Evolutionary conservation across 2,329 filamentous ascomycete species (phyloP), one percentile per base, ranked within the genome.

Genomic region (Sarocladium brachiariae): DNA sequence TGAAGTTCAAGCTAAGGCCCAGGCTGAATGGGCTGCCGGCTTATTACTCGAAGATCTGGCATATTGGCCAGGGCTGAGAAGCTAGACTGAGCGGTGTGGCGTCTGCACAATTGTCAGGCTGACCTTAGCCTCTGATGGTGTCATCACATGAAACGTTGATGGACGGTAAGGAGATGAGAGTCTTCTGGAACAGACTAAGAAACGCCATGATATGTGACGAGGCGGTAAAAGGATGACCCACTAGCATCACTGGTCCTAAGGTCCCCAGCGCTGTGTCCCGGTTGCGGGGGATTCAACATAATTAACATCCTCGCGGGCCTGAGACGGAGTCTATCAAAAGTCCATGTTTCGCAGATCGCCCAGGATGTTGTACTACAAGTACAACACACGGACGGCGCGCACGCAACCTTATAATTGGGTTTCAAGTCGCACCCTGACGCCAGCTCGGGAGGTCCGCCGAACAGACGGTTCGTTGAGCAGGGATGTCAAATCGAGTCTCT

Each of bases 181-280:
- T 30, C 39, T 45, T 45, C 39, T 45, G 39, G 39, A 45, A 45
- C 14, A 45, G 24, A 25, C 18, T 24, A 30, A 45, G 39, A n/a
- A 19, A 30, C 25, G 24, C 24, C 39, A 16, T 30, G 9, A 16
- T 30, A 9, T 10, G 33, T 45, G 6, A 25, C 14, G 21, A 19
- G 39, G 4, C 16, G 10, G 21, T n/a, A n/a, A n/a, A 21, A 41
- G 16, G n/a, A 9, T 16, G 39, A 14, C n/a, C 23, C 39, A 45
- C 24, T 30, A 16, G 9, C n/a, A n/a, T n/a, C 11, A 30, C 39
- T 45, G 21, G 39, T 45, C 25, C 39, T 21, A 30, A 30, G 30
- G 21, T 16, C 7, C 30, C 18, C 23, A 30, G 39, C 24, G 21
- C 24, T 39, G 14, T 6, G 16, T 23, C 10, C 4, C 7, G n/a